Base-by-base conservation (phyloP, 495 filamentous ascomycete genomes). In the Cairneyella variabilis region DNA sequence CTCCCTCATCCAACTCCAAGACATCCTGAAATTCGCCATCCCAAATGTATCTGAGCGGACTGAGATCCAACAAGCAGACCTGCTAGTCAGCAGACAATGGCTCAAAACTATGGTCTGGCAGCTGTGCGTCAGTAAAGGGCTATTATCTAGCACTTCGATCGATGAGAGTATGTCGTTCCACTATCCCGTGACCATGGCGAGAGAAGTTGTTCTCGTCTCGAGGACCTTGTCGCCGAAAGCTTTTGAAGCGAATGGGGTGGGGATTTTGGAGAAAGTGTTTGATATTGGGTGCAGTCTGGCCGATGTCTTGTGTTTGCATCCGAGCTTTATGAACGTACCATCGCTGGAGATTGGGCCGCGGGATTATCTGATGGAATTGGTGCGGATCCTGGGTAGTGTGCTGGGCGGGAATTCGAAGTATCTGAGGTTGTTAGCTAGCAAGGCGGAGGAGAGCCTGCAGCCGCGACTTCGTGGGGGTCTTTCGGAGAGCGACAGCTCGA, bases 1-100 rank as follows among this genome's bases (percentile, higher is more conserved):
- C n/a, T 21, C n/a, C 3, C 26, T 53, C 4, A 16, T 44, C 12
- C 18, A 44, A 22, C 38, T 43, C 1, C 49, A 53, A 32, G 38
- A 43, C 20, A 30, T 37, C 17, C 18, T 53, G 16, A 26, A 25
- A 17, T 16, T 10, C 25, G 18, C 36, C 22, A 42, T 53, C 2
- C 49, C 49, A 7, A 17, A 53, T 27, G 38, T 53, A 3, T 16
- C 8, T 4, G 16, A 43, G 18, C 17, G 49, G n/a, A 53, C 53
- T 3, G 36, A 49, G 26, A 77, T 75, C 37, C 79, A 84, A 51
- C 74, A 75, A 36, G 77, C 80, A 9, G 79, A 84, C 58, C 72
- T 83, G 10, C 66, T 77, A 44, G 72, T 82, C 52, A 82, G 76
- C 1, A 75, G 78, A 51, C 79, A 84, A 54, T 84, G 81, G 80